phyloP scores from a whole-genome alignment of 169 alveolate species.

The Plasmodium falciparum region DNA sequence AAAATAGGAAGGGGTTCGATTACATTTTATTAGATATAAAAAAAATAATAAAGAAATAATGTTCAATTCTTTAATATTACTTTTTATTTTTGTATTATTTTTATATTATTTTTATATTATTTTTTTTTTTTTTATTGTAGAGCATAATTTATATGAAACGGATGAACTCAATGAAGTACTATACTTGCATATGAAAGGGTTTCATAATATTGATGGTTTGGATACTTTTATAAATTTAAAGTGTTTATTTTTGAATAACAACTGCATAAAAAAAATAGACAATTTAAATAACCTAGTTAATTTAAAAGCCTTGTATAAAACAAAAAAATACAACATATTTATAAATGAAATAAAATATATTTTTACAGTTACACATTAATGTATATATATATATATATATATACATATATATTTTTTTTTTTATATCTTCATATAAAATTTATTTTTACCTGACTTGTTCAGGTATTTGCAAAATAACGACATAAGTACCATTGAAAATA shows the following conservation, averaged over 20 bases:
- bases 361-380: neutral
- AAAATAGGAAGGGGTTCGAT: slow-evolving; percentile 51
- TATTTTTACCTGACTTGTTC: slow-evolving; percentile 13
- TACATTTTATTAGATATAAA: neutral
- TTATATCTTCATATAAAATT: neutral
- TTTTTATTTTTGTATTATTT: neutral
- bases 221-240: slow-evolving; percentile 91
- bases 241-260: slow-evolving; percentile 95
- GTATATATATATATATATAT: slow-evolving; percentile 7
- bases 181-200: slow-evolving; percentile 94
- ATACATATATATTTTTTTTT: neutral
- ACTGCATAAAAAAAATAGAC: slow-evolving; percentile 90
- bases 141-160: slow-evolving; percentile 89
- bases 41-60: neutral
- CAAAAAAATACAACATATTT: neutral
- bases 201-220: slow-evolving; percentile 90
- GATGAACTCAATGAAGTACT: slow-evolving; percentile 93
- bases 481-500: slow-evolving; percentile 90
- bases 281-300: slow-evolving; percentile 88
- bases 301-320: slow-evolving; percentile 89
- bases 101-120: neutral
- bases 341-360: neutral
- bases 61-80: neutral
- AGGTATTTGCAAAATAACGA: slow-evolving; percentile 91
- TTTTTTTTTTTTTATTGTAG: slow-evolving; percentile 18